phyloP scores from a whole-genome alignment of 2,329 filamentous ascomycete species.

The Lecanosticta acicola region DNA sequence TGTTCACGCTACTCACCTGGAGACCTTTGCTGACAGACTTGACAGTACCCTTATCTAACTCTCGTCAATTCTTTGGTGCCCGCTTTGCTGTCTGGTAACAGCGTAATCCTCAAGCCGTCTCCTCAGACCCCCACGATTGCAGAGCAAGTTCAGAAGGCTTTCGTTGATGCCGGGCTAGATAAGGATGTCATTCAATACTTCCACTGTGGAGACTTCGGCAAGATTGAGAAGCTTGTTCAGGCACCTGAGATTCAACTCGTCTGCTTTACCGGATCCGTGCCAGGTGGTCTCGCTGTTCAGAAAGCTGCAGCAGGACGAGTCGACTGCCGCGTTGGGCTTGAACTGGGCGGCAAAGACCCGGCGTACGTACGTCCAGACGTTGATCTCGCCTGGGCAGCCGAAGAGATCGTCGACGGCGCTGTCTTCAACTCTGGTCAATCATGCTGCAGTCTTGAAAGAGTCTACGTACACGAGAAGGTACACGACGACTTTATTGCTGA shows the following conservation, averaged over 20 bases:
- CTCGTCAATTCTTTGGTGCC: slow-evolving; percentile 89
- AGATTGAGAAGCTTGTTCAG: slow-evolving; percentile 72
- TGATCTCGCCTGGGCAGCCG: slow-evolving; percentile 83
- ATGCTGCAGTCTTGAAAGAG: slow-evolving; percentile 85
- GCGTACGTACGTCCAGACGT: slow-evolving; percentile 84
- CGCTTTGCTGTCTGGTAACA: slow-evolving; percentile 83
- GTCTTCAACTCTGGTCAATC: slow-evolving; percentile 98
- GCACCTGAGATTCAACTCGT: slow-evolving; percentile 72
- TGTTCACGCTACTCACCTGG: too few relatives aligned
- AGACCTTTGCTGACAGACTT: slow-evolving; percentile 4
- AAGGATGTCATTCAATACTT: slow-evolving; percentile 84
- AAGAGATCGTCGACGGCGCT: slow-evolving; percentile 91
- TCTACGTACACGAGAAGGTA: slow-evolving; percentile 82
- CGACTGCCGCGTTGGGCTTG: slow-evolving; percentile 72
- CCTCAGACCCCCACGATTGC: slow-evolving; percentile 90
- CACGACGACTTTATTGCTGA: slow-evolving; percentile 77
- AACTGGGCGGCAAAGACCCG: slow-evolving; percentile 91
- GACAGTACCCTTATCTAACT: slow-evolving; percentile 89
- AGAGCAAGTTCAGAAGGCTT: slow-evolving; percentile 73
- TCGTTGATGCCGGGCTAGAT: slow-evolving; percentile 74
- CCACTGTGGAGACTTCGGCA: slow-evolving; percentile 72
- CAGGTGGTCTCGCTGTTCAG: slow-evolving; percentile 79
- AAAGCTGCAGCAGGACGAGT: slow-evolving; percentile 77
- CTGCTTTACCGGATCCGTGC: slow-evolving; percentile 91
- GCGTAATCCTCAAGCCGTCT: slow-evolving; percentile 88